Evolutionary conservation across 768 basidiomycete species (phyloP).

Genomic region (Tremella yokohamensis): DNA sequence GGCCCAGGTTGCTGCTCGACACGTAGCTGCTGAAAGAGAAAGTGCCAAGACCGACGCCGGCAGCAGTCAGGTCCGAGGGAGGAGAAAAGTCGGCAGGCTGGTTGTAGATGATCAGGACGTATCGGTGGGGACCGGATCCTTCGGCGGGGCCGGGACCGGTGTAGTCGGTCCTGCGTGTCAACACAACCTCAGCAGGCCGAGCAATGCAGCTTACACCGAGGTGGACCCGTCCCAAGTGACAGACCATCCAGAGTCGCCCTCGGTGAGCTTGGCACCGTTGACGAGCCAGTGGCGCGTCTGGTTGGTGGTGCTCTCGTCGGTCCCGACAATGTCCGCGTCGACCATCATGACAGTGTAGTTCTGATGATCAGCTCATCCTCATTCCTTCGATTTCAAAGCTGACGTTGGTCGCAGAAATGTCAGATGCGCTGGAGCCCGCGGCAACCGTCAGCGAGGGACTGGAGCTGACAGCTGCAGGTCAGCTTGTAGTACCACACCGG

Average conservation of each 20-base stretch:
- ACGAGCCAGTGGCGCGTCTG: conserved; percentile 75
- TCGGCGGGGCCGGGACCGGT: conserved; percentile 67
- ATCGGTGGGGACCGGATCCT: conserved; percentile 73
- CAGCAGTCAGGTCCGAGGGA: conserved; percentile 58
- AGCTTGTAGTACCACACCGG: not conserved
- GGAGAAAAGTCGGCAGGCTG: conserved; percentile 65
- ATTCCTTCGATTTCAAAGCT: conserved; percentile 12
- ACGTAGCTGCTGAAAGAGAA: conserved; percentile 64
- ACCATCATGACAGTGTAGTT: conserved; percentile 69
- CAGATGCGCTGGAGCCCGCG: conserved; percentile 56
- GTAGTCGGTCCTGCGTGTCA: conserved; percentile 59
- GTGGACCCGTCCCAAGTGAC: conserved; percentile 42
- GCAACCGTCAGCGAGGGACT: conserved; percentile 60
- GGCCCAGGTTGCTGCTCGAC: conserved; percentile 58
- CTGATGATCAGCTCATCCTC: conserved; percentile 7
- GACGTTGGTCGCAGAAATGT: conserved; percentile 53
- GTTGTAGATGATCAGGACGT: conserved; percentile 63
- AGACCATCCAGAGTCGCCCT: conserved; percentile 26
- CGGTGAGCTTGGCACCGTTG: conserved; percentile 57
- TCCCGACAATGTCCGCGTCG: conserved; percentile 68
- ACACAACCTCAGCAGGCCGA: not conserved
- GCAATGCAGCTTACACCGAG: conserved; percentile 42
- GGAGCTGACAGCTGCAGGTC: conserved; percentile 57
- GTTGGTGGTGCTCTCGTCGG: conserved; percentile 54
- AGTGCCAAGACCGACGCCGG: conserved; percentile 58